Evolutionary conservation across 192 early-diverging fungal species (phyloP), one percentile per base, ranked within the genome.

Genomic region (Podila horticola): DNA sequence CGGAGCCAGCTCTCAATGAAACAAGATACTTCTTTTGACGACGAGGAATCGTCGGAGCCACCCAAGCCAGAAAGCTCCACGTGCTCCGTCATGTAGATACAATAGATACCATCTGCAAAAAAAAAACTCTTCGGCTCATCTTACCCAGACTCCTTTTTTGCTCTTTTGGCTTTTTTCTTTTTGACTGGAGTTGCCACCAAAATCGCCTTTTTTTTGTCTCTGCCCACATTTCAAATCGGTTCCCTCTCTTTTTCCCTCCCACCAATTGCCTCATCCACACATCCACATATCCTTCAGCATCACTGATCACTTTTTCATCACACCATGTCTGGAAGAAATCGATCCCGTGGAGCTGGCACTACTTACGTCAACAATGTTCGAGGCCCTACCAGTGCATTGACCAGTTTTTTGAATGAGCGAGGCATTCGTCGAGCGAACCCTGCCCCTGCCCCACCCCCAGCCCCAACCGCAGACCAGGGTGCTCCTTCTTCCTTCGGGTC

Each of bases 381-480:
- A 55, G 87, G 87, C 9, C 87, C 87, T 22, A 86, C 87, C 19
- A 86, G 85, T 57, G 87, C 87, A 22, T 71, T 88, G 45, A 82
- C 76, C 45, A 85, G 74, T 12, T 88, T 88, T 26, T 62, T 88
- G 51, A 81, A 86, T 84, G 77, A 79, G 72, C 74, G 72, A 61
- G 71, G 69, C n/a, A 79, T 84, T 61, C 69, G 71, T 69, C 74
- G 74, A 69, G 82, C 82, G 30, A 76, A 83, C 62, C 74, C 70
- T 34, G 82, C 82, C 24, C 74, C 74, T 63, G 64, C 64, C 4
- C 79, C 64, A 57, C 8, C 62, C 13, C 67, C 64, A 50, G 62
- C 29, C 19, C 15, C 63, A n/a, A 26, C 58, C 1, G 38, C 64
- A 36, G 20, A 55, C 5, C 38, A 62, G 31, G 36, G 59, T 22